Percentiles rank a stretch among this genome's conserved stretches.
Conservation (phyloP, 306 rosid species). For the Cicer pinnatifidum region DNA sequence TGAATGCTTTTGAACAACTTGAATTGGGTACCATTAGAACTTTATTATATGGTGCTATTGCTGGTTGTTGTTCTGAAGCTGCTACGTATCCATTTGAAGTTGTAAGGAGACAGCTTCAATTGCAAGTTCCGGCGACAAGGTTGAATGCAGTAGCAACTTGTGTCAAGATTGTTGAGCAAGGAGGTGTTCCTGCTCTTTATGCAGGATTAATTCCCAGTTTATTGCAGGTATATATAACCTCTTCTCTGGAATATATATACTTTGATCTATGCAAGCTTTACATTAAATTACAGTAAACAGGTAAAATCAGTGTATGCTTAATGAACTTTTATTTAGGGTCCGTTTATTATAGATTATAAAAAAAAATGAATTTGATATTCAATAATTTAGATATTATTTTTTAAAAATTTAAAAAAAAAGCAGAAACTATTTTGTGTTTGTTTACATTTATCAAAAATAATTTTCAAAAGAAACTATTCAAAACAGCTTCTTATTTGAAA, state of each 20-base stretch:
- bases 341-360: too few relatives aligned
- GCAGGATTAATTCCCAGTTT: conserved; percentile 89
- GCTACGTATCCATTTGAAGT: conserved; percentile 96
- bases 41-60: conserved; percentile 83
- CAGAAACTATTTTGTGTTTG: too few relatives aligned
- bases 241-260: conserved; percentile 28
- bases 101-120: conserved; percentile 89
- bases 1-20: conserved; percentile 83
- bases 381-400: too few relatives aligned
- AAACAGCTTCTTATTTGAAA: too few relatives aligned
- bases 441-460: too few relatives aligned
- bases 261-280: conserved; percentile 11
- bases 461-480: too few relatives aligned
- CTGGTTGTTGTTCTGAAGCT: conserved; percentile 97
- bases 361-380: too few relatives aligned
- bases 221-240: conserved; percentile 73
- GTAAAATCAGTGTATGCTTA: too few relatives aligned
- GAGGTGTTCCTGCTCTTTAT: conserved; percentile 91
- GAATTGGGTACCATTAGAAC: conserved; percentile 90
- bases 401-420: too few relatives aligned
- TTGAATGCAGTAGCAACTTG: conserved; percentile 81
- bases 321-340: too few relatives aligned
- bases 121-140: conserved; percentile 79
- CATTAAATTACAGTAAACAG: conserved; percentile 2
- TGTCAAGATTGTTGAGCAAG: conserved; percentile 74